These are phyloP conservation scores for Blumeria graminis DNA, from an alignment of 2,329 filamentous ascomycete species.

Conservation along the genomic window DNA sequence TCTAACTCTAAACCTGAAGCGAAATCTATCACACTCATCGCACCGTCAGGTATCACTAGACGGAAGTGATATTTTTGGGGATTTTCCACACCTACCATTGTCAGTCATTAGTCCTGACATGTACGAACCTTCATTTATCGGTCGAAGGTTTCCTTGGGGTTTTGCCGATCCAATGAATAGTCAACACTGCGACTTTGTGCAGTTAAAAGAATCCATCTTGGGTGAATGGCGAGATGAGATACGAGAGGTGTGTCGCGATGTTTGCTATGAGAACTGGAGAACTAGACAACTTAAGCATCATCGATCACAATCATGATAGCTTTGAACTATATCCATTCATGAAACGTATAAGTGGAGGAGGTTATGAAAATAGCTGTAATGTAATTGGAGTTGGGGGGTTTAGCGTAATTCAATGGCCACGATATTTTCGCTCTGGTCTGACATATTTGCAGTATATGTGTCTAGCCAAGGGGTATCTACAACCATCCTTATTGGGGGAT, in stretches of 20 bases:
- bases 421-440: too few species aligned
- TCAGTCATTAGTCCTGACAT: constrained; percentile 86
- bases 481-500: too few species aligned
- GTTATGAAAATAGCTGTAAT: too few species aligned
- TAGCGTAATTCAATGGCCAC: too few species aligned
- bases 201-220: constrained; percentile 79
- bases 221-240: constrained; percentile 80
- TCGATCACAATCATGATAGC: constrained; percentile 9
- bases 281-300: constrained; percentile 31
- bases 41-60: not conserved
- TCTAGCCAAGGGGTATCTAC: too few species aligned
- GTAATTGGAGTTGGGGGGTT: too few species aligned
- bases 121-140: constrained; percentile 58
- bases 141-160: constrained; percentile 86
- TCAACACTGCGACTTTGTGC: constrained; percentile 80
- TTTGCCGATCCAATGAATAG: constrained; percentile 84
- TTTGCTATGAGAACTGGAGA: constrained; percentile 93
- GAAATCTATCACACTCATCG: constrained; percentile 8
- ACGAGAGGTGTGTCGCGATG: constrained; percentile 67
- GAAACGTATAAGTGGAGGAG: too few species aligned
- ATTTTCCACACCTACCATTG: constrained; percentile 54
- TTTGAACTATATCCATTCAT: too few species aligned
- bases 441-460: too few species aligned
- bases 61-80: constrained; percentile 23
- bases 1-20: constrained; percentile 10